phyloP scores from a whole-genome alignment of 140 eudicot genomes.

The Erigeron philadelphicus region DNA sequence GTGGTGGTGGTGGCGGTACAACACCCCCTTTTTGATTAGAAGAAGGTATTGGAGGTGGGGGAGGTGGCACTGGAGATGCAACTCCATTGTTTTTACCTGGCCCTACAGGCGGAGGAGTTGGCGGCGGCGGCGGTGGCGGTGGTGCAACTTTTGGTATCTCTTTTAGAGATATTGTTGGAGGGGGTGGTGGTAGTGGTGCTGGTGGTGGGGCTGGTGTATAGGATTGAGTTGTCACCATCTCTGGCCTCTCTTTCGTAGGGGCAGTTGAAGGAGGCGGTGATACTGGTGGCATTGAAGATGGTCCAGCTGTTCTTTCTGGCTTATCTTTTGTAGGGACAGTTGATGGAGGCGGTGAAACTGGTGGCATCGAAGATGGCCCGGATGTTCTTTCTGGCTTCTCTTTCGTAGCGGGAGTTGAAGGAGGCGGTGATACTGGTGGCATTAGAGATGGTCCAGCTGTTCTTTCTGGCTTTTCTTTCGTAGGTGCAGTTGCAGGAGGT shows the following conservation, averaged over 20 bases:
- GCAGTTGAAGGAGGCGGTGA: constrained; percentile 39
- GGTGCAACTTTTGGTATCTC: constrained; percentile 21
- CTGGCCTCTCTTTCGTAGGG: constrained; percentile 26
- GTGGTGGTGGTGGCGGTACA: constrained; percentile 40
- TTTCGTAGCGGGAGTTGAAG: constrained; percentile 23
- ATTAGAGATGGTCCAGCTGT: constrained; percentile 10
- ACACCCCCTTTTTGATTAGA: constrained; percentile 36
- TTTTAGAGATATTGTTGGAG: constrained; percentile 29
- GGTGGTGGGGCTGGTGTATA: constrained; percentile 31
- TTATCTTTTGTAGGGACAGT: constrained; percentile 22
- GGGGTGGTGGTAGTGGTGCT: constrained; percentile 38
- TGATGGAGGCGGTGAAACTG: constrained; percentile 43
- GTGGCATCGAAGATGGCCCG: constrained; percentile 22
- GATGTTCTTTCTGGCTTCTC: constrained; percentile 14
- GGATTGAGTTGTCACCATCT: not conserved
- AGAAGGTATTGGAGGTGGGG: constrained; percentile 59
- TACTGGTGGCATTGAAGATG: constrained; percentile 26
- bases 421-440: constrained; percentile 35
- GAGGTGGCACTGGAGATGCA: constrained; percentile 34
- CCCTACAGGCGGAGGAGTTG: constrained; percentile 48
- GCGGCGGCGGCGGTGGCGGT: constrained; percentile 40
- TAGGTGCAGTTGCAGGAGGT: constrained; percentile 39
- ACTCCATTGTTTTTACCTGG: not conserved
- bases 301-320: constrained; percentile 7
- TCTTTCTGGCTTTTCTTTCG: constrained; percentile 14